A percentile compares a stretch with the other conserved stretches of the same genome.
These are phyloP conservation scores for Grosmannia huntii DNA, from an alignment of 2,329 filamentous ascomycete genomes.

Conservation along the genomic window DNA sequence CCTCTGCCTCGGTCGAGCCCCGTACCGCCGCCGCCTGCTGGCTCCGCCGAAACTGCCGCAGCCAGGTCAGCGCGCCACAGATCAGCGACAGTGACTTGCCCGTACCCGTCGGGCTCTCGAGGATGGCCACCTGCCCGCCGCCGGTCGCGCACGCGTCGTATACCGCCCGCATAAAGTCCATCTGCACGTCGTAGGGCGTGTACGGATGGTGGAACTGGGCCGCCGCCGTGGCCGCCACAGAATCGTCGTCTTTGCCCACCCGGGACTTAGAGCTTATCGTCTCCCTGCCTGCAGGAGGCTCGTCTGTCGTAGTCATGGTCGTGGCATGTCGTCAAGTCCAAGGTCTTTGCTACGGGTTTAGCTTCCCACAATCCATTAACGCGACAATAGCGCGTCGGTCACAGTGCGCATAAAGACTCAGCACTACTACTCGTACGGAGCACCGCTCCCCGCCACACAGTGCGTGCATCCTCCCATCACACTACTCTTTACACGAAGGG, in stretches of 20 bases:
- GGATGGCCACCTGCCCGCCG: conserved; percentile 68
- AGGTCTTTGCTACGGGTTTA: not conserved
- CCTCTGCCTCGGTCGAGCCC: not conserved
- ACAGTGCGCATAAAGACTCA: not conserved
- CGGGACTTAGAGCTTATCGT: not conserved
- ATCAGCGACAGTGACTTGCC: conserved; percentile 90
- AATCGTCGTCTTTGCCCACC: not conserved
- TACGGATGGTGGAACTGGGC: conserved; percentile 76
- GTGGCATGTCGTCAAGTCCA: not conserved
- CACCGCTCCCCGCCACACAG: no score
- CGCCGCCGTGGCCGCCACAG: conserved; percentile 13
- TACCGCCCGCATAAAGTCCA: conserved; percentile 73
- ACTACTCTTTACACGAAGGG: no score
- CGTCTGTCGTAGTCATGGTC: not conserved
- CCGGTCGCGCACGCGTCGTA: conserved; percentile 63
- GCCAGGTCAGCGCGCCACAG: conserved; percentile 79
- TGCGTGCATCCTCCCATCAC: no score
- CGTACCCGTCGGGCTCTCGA: conserved; percentile 86
- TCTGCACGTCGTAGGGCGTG: conserved; percentile 75
- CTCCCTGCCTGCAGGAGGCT: not conserved
- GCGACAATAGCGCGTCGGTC: not conserved
- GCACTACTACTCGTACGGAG: no score
- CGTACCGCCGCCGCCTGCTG: conserved; percentile 14
- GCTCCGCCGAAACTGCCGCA: conserved; percentile 64
- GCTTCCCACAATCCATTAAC: not conserved